phyloP scores from a whole-genome alignment of 2,329 filamentous ascomycete species.

The Seiridium cupressi region DNA sequence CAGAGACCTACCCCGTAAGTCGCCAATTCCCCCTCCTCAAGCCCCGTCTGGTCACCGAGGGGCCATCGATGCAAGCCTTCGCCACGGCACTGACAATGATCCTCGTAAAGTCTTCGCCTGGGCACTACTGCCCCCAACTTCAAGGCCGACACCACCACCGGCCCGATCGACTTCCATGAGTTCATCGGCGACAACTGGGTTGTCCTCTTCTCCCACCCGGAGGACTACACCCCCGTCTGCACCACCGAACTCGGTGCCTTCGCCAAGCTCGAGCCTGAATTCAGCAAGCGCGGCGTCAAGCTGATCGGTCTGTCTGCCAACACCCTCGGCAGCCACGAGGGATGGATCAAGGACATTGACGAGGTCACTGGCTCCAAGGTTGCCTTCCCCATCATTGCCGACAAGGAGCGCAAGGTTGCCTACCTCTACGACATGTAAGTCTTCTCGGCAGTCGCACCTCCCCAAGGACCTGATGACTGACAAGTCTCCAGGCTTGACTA shows the following conservation, averaged over 20 bases:
- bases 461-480: background rate
- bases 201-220: conserved; percentile 81
- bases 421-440: conserved; percentile 75
- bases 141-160: conserved; percentile 75
- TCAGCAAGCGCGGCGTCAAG: conserved; percentile 83
- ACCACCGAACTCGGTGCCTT: conserved; percentile 94
- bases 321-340: conserved; percentile 76
- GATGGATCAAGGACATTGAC: conserved; percentile 88
- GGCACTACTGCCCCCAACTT: conserved; percentile 76
- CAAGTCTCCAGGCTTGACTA: conserved; percentile 61
- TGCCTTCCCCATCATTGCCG: conserved; percentile 77
- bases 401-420: conserved; percentile 74
- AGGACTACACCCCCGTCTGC: conserved; percentile 93
- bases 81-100: background rate
- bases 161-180: conserved; percentile 79
- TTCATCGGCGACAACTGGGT: conserved; percentile 79
- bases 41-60: background rate
- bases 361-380: conserved; percentile 72
- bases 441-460: no score
- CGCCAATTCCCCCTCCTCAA: background rate
- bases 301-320: conserved; percentile 90
- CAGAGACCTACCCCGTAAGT: conserved; percentile 28
- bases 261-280: conserved; percentile 84
- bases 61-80: background rate
- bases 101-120: conserved; percentile 54